phyloP scores from a whole-genome alignment of 2,329 filamentous ascomycete genomes.

The Helotiales sp. region DNA sequence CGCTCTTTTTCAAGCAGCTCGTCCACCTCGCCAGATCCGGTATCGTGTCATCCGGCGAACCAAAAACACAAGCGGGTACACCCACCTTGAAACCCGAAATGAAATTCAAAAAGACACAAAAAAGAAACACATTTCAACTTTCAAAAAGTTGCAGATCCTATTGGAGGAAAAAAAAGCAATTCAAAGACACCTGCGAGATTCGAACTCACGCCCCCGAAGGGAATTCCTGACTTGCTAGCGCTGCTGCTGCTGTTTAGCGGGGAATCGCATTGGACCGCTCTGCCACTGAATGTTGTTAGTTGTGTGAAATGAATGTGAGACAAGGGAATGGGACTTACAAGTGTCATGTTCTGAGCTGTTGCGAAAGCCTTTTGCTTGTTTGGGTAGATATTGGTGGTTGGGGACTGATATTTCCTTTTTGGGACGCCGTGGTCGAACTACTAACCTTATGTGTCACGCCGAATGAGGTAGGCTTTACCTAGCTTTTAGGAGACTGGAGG shows the following conservation, averaged over 20 bases:
- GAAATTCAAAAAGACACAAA: neutral
- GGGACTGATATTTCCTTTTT: neutral
- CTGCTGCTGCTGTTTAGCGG: neutral
- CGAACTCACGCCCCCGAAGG: slow-evolving; percentile 7
- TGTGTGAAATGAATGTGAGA: neutral
- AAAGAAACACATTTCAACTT: neutral
- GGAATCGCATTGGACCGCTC: slow-evolving; percentile 8
- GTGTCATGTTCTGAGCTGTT: neutral
- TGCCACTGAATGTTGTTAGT: slow-evolving; percentile 4
- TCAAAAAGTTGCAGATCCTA: too few relatives aligned
- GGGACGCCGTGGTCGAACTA: neutral
- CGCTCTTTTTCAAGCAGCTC: neutral
- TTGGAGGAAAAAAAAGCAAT: neutral
- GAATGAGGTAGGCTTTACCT: too few relatives aligned
- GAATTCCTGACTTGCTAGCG: slow-evolving; percentile 2
- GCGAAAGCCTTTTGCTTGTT: neutral
- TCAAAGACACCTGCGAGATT: slow-evolving; percentile 4
- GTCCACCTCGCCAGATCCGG: neutral
- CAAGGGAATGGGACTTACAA: neutral
- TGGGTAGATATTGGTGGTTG: neutral
- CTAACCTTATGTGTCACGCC: too few relatives aligned
- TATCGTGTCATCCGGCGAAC: neutral
- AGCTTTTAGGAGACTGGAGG: too few relatives aligned
- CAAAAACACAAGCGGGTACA: neutral
- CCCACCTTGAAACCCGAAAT: neutral